phyloP scores from a whole-genome alignment of 306 rosid species.

The Arachis hypogaea region DNA sequence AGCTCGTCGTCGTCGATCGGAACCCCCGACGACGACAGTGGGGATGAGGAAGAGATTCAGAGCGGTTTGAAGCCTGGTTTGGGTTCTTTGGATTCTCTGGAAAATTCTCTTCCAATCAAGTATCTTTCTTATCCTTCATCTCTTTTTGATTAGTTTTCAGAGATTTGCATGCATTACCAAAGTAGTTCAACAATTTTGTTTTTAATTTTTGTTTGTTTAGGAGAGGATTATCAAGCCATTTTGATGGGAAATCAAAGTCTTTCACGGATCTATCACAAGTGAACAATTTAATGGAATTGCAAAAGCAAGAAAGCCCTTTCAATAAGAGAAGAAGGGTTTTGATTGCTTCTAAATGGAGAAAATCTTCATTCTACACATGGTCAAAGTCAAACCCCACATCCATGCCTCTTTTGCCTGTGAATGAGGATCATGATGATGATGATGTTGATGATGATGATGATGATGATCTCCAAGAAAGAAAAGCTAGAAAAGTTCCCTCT shows the following conservation, averaged over 20 bases:
- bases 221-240: constrained; percentile 84
- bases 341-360: constrained; percentile 75
- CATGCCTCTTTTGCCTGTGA: constrained; percentile 80
- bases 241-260: constrained; percentile 89
- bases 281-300: constrained; percentile 52
- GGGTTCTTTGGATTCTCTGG: constrained; percentile 59
- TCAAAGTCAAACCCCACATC: constrained; percentile 65
- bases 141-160: background rate
- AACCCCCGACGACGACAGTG: constrained; percentile 65
- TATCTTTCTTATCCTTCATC: background rate
- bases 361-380: constrained; percentile 67
- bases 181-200: too few species aligned
- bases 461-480: constrained; percentile 35
- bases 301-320: constrained; percentile 76
- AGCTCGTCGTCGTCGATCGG: constrained; percentile 92
- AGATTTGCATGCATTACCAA: too few species aligned
- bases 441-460: constrained; percentile 51
- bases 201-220: constrained; percentile 42
- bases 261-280: constrained; percentile 73
- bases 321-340: constrained; percentile 80
- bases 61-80: constrained; percentile 58
- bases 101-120: constrained; percentile 95
- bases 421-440: constrained; percentile 52
- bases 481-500: constrained; percentile 38
- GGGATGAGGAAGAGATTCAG: constrained; percentile 57